Conservation (phyloP, 139 green algal genomes). For the Volvox reticuliferus region DNA sequence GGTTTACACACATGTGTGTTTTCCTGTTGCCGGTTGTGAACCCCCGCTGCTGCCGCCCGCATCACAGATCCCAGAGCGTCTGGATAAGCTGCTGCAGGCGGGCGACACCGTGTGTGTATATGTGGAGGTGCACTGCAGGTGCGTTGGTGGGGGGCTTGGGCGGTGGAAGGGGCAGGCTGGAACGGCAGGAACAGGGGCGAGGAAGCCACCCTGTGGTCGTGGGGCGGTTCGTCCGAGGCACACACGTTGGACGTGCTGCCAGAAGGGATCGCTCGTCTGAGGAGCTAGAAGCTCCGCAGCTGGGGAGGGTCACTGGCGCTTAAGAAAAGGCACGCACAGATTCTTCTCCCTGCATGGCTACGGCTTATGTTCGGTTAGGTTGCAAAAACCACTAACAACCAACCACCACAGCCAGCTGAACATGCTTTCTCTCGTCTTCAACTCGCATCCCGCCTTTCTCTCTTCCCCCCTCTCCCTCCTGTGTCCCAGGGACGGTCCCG, state of each 20-base stretch:
- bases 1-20: no score
- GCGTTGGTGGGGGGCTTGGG: background rate
- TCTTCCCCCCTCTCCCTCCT: background rate
- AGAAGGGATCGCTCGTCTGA: no score
- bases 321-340: no score
- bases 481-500: constrained; percentile 41
- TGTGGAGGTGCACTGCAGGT: constrained; percentile 51
- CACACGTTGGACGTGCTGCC: no score
- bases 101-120: constrained; percentile 32
- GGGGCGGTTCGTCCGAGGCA: no score
- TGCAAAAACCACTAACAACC: no score
- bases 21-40: no score
- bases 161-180: background rate
- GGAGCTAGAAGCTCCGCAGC: no score
- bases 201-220: no score
- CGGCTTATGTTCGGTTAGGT: no score
- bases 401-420: no score
- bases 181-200: background rate
- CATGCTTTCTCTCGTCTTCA: background rate
- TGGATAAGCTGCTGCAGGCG: constrained; percentile 19
- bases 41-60: no score
- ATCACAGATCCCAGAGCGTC: constrained; percentile 29
- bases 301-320: background rate
- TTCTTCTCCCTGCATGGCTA: background rate
- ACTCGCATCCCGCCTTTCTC: background rate